Percentiles rank a stretch among this genome's conserved stretches.
Conservation (phyloP, 768 basidiomycete species). For the Multifurca ochricompacta region DNA sequence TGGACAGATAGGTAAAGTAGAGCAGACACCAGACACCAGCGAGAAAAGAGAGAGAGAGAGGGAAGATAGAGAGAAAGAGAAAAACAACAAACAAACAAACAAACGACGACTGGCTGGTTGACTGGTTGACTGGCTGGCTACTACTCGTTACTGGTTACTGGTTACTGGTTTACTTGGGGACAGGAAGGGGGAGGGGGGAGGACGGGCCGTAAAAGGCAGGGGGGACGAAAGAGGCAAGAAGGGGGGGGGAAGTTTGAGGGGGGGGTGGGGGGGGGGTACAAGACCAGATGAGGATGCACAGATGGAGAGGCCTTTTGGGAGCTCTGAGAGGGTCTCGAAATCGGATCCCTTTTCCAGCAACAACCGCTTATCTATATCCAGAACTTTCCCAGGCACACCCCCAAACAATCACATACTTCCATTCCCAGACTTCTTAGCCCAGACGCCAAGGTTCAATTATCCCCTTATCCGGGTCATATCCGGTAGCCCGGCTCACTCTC, state of each 20-base stretch:
- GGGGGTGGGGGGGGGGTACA: constrained; percentile 19
- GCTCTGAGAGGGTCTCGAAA: constrained; percentile 21
- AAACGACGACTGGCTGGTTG: no score
- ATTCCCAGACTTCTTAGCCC: constrained; percentile 20
- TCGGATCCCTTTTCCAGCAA: constrained; percentile 23
- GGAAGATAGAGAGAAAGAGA: no score
- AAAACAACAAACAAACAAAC: no score
- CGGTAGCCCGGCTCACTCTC: constrained; percentile 6
- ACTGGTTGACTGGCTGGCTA: no score
- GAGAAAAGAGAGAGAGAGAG: no score
- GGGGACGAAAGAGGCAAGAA: constrained; percentile 23
- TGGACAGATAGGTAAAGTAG: no score
- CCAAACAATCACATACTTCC: constrained; percentile 22
- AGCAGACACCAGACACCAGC: no score
- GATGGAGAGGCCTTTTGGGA: constrained; percentile 20
- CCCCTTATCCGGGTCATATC: constrained; percentile 18
- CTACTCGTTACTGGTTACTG: no score
- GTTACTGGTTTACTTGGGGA: no score
- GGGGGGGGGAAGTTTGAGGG: constrained; percentile 18
- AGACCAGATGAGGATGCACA: constrained; percentile 16
- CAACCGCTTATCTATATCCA: constrained; percentile 25
- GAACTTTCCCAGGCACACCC: constrained; percentile 23
- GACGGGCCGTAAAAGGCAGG: constrained; percentile 23
- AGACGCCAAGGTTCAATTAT: constrained; percentile 20
- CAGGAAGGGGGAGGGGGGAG: constrained; percentile 8